These are phyloP conservation scores for Lachnellula cervina DNA, from an alignment of 2,329 filamentous ascomycete species.

Conservation along the genomic window DNA sequence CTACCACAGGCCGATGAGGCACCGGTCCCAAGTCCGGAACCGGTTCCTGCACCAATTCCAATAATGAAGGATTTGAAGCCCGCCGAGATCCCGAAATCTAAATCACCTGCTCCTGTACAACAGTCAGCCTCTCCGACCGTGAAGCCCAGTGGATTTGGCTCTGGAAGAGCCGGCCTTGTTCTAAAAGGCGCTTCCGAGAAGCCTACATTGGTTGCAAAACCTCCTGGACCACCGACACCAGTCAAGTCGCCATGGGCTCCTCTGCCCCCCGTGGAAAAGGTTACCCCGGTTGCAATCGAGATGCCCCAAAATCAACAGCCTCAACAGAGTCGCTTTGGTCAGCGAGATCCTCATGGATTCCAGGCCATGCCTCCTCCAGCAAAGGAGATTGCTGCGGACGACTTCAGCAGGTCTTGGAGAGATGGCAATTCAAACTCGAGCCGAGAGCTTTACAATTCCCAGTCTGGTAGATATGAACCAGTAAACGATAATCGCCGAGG, in stretches of 20 bases:
- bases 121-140: constrained; percentile 26
- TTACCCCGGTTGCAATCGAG: constrained; percentile 64
- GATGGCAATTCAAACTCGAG: constrained; percentile 60
- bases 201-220: constrained; percentile 68
- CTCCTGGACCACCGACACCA: constrained; percentile 60
- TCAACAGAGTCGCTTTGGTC: constrained; percentile 43
- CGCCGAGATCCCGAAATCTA: constrained; percentile 24
- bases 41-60: constrained; percentile 24
- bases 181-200: constrained; percentile 66
- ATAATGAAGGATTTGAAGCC: constrained; percentile 21
- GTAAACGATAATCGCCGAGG: constrained; percentile 70
- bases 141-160: constrained; percentile 29
- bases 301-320: constrained; percentile 37
- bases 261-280: constrained; percentile 78
- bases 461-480: constrained; percentile 88
- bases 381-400: constrained; percentile 88
- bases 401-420: constrained; percentile 83
- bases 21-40: constrained; percentile 24
- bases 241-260: constrained; percentile 89
- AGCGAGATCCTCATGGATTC: constrained; percentile 51
- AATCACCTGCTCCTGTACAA: constrained; percentile 30
- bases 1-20: constrained; percentile 58
- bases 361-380: constrained; percentile 52
- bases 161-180: constrained; percentile 51
- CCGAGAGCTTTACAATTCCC: constrained; percentile 88